Evolutionary conservation across 2,329 filamentous ascomycete genomes (phyloP), one percentile per base, ranked within the genome.

Genomic region (Cercospora brassicicola): DNA sequence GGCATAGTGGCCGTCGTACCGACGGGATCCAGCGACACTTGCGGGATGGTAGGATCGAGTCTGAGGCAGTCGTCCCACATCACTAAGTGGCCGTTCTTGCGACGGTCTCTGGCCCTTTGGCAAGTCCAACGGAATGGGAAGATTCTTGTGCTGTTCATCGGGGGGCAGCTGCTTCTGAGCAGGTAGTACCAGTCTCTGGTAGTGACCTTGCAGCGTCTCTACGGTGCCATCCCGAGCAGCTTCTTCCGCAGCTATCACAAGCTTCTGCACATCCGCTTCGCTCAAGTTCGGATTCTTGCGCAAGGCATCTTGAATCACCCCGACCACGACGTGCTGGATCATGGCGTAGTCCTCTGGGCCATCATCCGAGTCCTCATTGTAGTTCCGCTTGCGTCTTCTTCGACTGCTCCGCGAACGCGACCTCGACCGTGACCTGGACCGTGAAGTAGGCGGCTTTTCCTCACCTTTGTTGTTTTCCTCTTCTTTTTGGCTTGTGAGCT

Each of bases 291-390:
- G 79, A 48, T 79, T 79, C 68, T 78, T 80, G 66, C 77, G 76
- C 26, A 82, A 73, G n/a, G 81, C 81, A 59, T 81, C 80, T 74
- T 82, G 80, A 15, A 82, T 76, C 57, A 82, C 78, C 36, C 74
- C 75, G 68, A 82, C 82, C 65, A 82, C 81, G 10, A 80, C 81
- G 51, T 82, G 79, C 65, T 82, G 81, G 18, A 82, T 20, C n/a
- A 56, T 28, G 3, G 56, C 63, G 42, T 26, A 42, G 31, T 42
- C 48, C 48, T 64, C 31, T 10, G 53, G 53, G 15, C 53, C 23
- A 59, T 28, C 31, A 57, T 61, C 64, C 20, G 36, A 56, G 26
- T 65, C 57, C 9, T 67, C 62, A 30, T 67, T 51, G 56, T 59
- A 60, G 30, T 23, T 30, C 18, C 65, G 62, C 8, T 59, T 55